Evolutionary conservation across 2,329 filamentous ascomycete genomes (phyloP), one percentile per base, ranked within the genome.

Genomic region (Apiospora aurea): DNA sequence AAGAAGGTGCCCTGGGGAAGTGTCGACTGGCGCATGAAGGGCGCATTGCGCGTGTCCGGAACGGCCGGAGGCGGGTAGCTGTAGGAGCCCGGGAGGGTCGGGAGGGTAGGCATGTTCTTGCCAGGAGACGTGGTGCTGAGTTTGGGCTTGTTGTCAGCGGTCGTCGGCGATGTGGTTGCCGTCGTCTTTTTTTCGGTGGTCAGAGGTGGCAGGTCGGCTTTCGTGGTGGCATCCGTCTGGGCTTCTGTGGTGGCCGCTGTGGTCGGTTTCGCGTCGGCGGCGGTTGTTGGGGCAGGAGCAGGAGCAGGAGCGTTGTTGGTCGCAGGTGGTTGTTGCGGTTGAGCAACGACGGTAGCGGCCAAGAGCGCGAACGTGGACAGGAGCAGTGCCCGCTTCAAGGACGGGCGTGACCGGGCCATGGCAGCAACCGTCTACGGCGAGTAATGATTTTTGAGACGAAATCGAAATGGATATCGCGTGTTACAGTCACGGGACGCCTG

Each of bases 1-100:
- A 99, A 99, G 72, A 99, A 93, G 4, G 96, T 98, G 71, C 96
- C 96, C 78, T 98, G 93, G 2, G 96, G 96, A 14, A 95, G 87
- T 70, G 84, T 91, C 0, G 95, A 97, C 78, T 92, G 91, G 79
- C 95, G 92, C 94, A 98, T 97, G 80, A 94, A 99, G 21, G 96
- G 95, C 6, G 96, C 96, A 78, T 92, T 90, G 51, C 89, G 87
- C 3, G 94, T 97, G 38, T 95, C 93, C 10, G 96, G 96, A 2
- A 98, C 92, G 38, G 90, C 88, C 4, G 94, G 87, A 1, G 93
- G 84, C 6, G 95, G 93, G 75, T 93, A 93, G 29, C 89, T 89
- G 75, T 86, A 88, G 69, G 85, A 83, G 75, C 88, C 88, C 10
- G 86, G 21, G 16, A 29, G 11, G 29, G 46, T 57, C 29, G 84